Conservation (phyloP, 148 eudicot species). For the Silene uniflora region DNA sequence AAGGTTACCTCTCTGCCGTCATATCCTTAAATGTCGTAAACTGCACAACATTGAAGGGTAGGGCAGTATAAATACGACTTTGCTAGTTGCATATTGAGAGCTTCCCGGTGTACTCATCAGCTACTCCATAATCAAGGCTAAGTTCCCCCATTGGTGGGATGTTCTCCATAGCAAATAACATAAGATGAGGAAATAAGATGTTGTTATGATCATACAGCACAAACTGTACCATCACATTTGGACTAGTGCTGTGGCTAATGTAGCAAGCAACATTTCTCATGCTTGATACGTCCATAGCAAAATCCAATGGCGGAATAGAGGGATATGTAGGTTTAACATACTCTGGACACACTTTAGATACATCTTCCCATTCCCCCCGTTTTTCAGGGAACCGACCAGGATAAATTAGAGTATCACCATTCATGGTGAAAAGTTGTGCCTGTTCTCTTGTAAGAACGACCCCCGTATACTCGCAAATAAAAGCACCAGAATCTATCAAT, state of each 20-base stretch:
- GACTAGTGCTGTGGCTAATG: constrained; percentile 70
- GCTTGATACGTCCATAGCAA: constrained; percentile 80
- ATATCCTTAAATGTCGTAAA: constrained; percentile 19
- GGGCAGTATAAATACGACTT: constrained; percentile 16
- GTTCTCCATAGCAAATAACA: constrained; percentile 84
- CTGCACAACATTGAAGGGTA: constrained; percentile 26
- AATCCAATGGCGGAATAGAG: constrained; percentile 65
- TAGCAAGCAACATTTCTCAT: constrained; percentile 85
- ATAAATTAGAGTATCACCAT: constrained; percentile 67
- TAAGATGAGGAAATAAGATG: constrained; percentile 63
- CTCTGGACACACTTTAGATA: constrained; percentile 50
- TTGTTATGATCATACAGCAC: constrained; percentile 77
- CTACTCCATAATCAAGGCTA: constrained; percentile 79
- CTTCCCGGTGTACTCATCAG: constrained; percentile 68
- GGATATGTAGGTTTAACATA: constrained; percentile 60
- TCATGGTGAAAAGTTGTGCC: constrained; percentile 62
- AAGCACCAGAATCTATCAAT: constrained; percentile 77
- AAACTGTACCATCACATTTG: constrained; percentile 78
- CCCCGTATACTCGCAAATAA: constrained; percentile 84
- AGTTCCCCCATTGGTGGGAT: constrained; percentile 89
- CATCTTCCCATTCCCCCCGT: constrained; percentile 88
- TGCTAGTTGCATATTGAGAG: constrained; percentile 63
- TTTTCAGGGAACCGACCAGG: constrained; percentile 63
- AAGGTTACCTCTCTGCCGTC: constrained; percentile 31
- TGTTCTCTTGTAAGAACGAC: constrained; percentile 73